Conservation (phyloP, 2,329 filamentous ascomycete species). For the Calonectria hongkongensis region DNA sequence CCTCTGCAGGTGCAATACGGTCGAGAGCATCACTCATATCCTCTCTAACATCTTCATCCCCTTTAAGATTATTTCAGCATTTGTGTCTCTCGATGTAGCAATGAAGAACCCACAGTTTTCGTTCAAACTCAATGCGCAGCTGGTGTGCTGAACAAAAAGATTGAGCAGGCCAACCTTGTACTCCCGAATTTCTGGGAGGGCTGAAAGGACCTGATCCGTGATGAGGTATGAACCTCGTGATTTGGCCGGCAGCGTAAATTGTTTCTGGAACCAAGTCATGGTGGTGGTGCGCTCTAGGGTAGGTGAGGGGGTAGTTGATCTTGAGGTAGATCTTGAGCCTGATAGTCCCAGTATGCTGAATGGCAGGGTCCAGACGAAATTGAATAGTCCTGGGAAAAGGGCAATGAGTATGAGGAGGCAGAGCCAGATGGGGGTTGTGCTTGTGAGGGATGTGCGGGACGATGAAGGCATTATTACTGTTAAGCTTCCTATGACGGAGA, state of each 20-base stretch:
- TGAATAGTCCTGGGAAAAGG: constrained; percentile 73
- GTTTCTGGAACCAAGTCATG: constrained; percentile 90
- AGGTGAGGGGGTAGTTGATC: constrained; percentile 47
- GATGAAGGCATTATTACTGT: constrained; percentile 63
- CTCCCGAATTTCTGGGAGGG: constrained; percentile 85
- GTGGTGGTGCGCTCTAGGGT: constrained; percentile 53
- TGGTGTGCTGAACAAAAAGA: constrained; percentile 96
- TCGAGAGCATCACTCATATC: constrained; percentile 98
- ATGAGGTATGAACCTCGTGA: constrained; percentile 92
- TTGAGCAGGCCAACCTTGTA: constrained; percentile 93
- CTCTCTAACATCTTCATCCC: constrained; percentile 87
- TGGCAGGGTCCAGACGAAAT: constrained; percentile 70
- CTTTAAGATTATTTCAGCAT: constrained; percentile 62
- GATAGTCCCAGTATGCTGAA: constrained; percentile 63
- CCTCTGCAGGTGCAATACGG: constrained; percentile 86
- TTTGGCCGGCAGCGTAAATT: constrained; percentile 84
- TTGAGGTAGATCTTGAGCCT: constrained; percentile 56
- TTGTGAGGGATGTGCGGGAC: constrained; percentile 59
- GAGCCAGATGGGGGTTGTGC: constrained; percentile 65
- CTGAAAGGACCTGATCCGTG: constrained; percentile 82
- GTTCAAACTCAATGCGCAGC: constrained; percentile 91
- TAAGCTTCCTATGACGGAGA: constrained; percentile 52
- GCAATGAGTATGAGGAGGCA: constrained; percentile 68
- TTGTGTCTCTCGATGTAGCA: too few species aligned
- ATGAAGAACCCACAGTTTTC: constrained; percentile 81